phyloP scores from a whole-genome alignment of 148 eudicot genomes.

The Vaccinium vitisidaea region DNA sequence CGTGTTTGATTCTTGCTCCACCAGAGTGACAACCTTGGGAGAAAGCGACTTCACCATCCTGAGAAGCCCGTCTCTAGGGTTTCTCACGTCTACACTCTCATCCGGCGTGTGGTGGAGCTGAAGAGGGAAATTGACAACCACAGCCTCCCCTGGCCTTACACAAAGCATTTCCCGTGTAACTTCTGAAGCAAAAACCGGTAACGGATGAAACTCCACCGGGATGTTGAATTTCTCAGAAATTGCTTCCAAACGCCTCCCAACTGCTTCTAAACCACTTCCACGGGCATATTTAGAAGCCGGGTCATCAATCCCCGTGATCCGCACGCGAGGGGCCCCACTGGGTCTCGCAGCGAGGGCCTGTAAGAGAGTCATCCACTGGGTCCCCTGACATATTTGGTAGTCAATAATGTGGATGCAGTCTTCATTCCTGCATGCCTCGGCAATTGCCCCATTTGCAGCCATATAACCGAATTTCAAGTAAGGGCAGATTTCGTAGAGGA shows the following conservation, averaged over 20 bases:
- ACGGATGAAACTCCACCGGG: slow-evolving; percentile 63
- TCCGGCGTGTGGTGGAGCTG: slow-evolving; percentile 94
- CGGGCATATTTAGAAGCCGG: slow-evolving; percentile 73
- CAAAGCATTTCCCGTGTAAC: slow-evolving; percentile 67
- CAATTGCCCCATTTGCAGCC: slow-evolving; percentile 95
- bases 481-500: slow-evolving; percentile 81
- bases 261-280: slow-evolving; percentile 63
- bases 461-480: slow-evolving; percentile 87
- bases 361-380: slow-evolving; percentile 88
- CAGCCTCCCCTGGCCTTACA: slow-evolving; percentile 69
- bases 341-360: slow-evolving; percentile 86
- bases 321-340: slow-evolving; percentile 69
- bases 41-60: slow-evolving; percentile 69
- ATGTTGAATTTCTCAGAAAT: slow-evolving; percentile 64
- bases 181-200: slow-evolving; percentile 63
- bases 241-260: slow-evolving; percentile 47
- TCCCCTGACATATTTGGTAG: slow-evolving; percentile 84
- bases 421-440: slow-evolving; percentile 79
- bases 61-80: slow-evolving; percentile 74
- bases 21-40: slow-evolving; percentile 75
- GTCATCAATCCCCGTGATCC: slow-evolving; percentile 89
- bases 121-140: slow-evolving; percentile 84
- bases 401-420: slow-evolving; percentile 78
- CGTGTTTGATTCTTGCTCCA: slow-evolving; percentile 94
- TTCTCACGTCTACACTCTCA: slow-evolving; percentile 82